phyloP scores from a whole-genome alignment of 1,139 yeast species.

The Pichia kudriavzevii region DNA sequence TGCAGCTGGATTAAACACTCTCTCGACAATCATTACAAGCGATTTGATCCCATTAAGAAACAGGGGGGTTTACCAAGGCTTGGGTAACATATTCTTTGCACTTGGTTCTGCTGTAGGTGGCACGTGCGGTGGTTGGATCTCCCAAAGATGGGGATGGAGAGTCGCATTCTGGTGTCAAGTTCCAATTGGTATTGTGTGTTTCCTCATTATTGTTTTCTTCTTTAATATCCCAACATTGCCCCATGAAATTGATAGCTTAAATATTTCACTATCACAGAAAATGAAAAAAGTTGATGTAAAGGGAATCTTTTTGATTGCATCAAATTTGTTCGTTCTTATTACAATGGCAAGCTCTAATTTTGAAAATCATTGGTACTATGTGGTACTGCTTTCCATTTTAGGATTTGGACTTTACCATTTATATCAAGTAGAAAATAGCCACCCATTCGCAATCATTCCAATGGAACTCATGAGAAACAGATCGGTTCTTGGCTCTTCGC shows the following conservation, averaged over 20 bases:
- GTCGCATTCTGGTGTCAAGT: conserved; percentile 53
- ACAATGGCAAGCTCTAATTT: conserved; percentile 60
- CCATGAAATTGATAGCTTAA: conserved; percentile 27
- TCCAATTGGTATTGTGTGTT: conserved; percentile 55
- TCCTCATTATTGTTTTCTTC: conserved; percentile 30
- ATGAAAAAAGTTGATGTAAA: conserved; percentile 59
- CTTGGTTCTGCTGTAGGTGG: conserved; percentile 70
- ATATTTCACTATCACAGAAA: conserved; percentile 31
- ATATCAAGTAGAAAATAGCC: conserved; percentile 26
- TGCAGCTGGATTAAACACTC: conserved; percentile 55
- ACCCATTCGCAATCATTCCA: conserved; percentile 32
- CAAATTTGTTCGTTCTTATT: conserved; percentile 35
- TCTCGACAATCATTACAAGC: conserved; percentile 47
- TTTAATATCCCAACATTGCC: conserved; percentile 30
- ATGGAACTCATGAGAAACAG: conserved; percentile 28
- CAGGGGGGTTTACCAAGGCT: conserved; percentile 55
- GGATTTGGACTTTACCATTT: conserved; percentile 18
- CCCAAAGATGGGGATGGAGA: conserved; percentile 78
- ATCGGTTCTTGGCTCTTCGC: conserved; percentile 31
- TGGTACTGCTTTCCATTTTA: conserved; percentile 8
- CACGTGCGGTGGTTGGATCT: conserved; percentile 59
- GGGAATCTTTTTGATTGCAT: conserved; percentile 60
- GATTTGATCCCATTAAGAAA: conserved; percentile 52
- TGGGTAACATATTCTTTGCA: conserved; percentile 58
- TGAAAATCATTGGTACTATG: conserved; percentile 31